Percentiles rank a stretch among this genome's conserved stretches.
Conservation (phyloP, 768 basidiomycete species). For the Guyanaporus albipodus region DNA sequence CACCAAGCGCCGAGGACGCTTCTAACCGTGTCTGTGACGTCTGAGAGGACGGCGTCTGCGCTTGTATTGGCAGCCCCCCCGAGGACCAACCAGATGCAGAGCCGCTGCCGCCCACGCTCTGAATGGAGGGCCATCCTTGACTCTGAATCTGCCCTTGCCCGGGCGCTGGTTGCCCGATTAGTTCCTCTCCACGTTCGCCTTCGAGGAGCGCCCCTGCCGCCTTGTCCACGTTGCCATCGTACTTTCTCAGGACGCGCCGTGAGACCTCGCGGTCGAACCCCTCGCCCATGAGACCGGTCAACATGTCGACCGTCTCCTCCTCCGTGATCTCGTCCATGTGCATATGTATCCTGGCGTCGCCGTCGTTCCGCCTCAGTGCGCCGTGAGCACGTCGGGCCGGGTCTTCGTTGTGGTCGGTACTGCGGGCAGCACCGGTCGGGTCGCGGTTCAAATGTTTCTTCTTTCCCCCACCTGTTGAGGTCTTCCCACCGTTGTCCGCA, state of each 20-base stretch:
- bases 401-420: neutral
- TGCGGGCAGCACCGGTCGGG: too few species aligned
- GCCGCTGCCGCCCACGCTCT: neutral
- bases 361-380: too few species aligned
- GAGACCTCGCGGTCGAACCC: constrained; percentile 42
- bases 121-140: constrained; percentile 7
- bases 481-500: too few species aligned
- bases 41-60: constrained; percentile 2
- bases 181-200: constrained; percentile 45
- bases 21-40: constrained; percentile 11
- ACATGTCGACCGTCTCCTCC: constrained; percentile 30
- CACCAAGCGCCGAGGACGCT: constrained; percentile 5
- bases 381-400: too few species aligned
- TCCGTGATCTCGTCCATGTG: constrained; percentile 26
- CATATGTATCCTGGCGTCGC: constrained; percentile 14
- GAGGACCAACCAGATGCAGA: constrained; percentile 4
- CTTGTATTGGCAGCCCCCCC: neutral
- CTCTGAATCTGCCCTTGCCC: constrained; percentile 6
- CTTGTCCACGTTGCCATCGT: constrained; percentile 54
- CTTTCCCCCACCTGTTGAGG: too few species aligned
- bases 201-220: constrained; percentile 51
- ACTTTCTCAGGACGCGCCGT: constrained; percentile 55
- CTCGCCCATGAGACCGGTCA: constrained; percentile 39
- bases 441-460: neutral
- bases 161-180: neutral